Evolutionary conservation across 768 basidiomycete species (phyloP).

Genomic region (Lenzites betulinus): DNA sequence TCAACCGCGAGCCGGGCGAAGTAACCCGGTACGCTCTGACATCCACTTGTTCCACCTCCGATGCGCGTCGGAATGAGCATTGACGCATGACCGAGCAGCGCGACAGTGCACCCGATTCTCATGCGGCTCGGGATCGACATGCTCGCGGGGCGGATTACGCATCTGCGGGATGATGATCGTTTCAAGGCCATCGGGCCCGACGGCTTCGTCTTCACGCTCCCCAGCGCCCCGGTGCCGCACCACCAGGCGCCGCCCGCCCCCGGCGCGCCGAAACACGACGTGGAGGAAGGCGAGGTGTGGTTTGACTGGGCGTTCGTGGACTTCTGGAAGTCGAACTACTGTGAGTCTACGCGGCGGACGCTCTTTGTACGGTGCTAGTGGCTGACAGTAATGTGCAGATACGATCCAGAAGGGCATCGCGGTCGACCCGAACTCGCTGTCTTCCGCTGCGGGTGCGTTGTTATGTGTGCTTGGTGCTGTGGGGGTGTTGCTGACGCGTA

Average conservation of each 20-base stretch:
- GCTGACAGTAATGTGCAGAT: slow-evolving; percentile 43
- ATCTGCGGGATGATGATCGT: slow-evolving; percentile 88
- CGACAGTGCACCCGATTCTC: slow-evolving; percentile 87
- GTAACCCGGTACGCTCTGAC: slow-evolving; percentile 74
- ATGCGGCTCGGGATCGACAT: slow-evolving; percentile 89
- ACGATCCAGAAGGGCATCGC: slow-evolving; percentile 74
- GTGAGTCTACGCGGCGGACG: slow-evolving; percentile 46
- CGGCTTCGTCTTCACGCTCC: slow-evolving; percentile 64
- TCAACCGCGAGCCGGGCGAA: slow-evolving; percentile 92
- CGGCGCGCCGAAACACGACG: slow-evolving; percentile 39
- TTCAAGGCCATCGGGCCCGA: slow-evolving; percentile 92
- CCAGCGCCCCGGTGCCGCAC: slow-evolving; percentile 28
- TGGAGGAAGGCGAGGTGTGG: slow-evolving; percentile 83
- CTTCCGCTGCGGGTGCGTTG: slow-evolving; percentile 59
- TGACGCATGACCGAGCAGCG: slow-evolving; percentile 40
- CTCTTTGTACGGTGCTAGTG: background rate
- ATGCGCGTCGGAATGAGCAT: background rate
- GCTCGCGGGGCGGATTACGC: slow-evolving; percentile 82
- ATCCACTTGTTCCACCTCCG: background rate
- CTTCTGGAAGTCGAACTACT: slow-evolving; percentile 98
- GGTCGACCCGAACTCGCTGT: slow-evolving; percentile 65
- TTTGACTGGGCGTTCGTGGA: slow-evolving; percentile 98
- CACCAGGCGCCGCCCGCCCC: slow-evolving; percentile 33
- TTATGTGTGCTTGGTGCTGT: background rate
- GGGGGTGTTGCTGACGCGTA: background rate